Base-by-base conservation (phyloP, 1,284 basidiomycete genomes). In the Thecaphora thlaspeos region DNA sequence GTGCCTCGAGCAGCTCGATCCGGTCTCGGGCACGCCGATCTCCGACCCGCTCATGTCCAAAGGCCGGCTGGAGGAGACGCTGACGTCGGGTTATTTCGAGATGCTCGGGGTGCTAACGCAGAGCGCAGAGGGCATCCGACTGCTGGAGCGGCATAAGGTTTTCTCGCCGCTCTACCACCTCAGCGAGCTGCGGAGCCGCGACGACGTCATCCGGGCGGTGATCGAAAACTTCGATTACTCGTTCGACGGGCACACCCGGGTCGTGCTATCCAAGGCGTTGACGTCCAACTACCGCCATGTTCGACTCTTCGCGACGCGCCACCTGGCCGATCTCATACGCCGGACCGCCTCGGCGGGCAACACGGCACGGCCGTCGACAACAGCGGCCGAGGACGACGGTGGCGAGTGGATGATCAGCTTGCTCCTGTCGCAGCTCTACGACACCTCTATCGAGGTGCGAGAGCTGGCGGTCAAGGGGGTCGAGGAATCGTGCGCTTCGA, bases 111-210 rank as follows among this genome's bases (percentile, higher is more conserved):
- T 86, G 1, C 81, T 98, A 39, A 94, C 90, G 79, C 90, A 88
- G 71, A 85, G 87, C 57, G 83, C 86, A 26, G 90, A 95, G 47
- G 95, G 95, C 14, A 84, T 94, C 23, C 88, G 90, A 42, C 80
- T 98, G 18, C 80, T 98, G 77, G 91, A 94, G 78, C 89, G 89
- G 71, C 88, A 89, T 80, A 90, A 89, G 71, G 84, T 96, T 37
- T 98, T 96, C 77, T 95, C 93, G 0, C 88, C 89, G 0, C 90
- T 98, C 75, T 96, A 98, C 72, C 90, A 92, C 70, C 80, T 98
- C 26, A 91, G 88, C 75, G 93, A 97, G 75, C 82, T 96, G 44
- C 83, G 88, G 30, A 89, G 88, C 76, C 83, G 95, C 34, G 92
- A 96, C 73, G 93, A 97, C 73, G 82, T 98, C 37, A 88, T 93